Percentiles rank a stretch among this genome's conserved stretches.
These are phyloP conservation scores for Phytophthora palmivora DNA, from an alignment of 352 stramenopile genomes.

Conservation along the genomic window DNA sequence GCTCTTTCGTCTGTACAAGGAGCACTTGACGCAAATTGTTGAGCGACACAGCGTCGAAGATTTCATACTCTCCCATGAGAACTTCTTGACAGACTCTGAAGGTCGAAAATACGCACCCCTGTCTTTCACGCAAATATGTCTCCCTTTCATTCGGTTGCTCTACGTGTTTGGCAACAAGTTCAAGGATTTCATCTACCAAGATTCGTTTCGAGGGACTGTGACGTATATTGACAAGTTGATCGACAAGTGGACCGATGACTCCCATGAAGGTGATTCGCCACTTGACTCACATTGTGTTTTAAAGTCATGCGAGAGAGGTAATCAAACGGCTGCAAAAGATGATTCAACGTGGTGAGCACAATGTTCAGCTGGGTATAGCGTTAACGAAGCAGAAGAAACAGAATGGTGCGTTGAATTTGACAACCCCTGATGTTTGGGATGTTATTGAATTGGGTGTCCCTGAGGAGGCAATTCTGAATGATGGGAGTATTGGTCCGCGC, in stretches of 20 bases:
- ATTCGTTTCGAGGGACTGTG: constrained; percentile 37
- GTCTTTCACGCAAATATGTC: constrained; percentile 48
- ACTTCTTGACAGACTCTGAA: constrained; percentile 31
- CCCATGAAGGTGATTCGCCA: constrained; percentile 1
- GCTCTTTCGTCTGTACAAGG: constrained; percentile 38
- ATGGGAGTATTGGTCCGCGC: constrained; percentile 40
- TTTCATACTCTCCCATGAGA: constrained; percentile 2
- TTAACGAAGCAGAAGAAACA: constrained; percentile 11
- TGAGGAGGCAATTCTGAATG: constrained; percentile 16
- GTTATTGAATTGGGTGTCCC: constrained; percentile 37
- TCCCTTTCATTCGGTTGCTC: constrained; percentile 47
- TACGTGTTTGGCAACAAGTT: constrained; percentile 58
- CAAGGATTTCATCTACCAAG: constrained; percentile 51
- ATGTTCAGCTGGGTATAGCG: constrained; percentile 14
- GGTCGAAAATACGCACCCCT: constrained; percentile 42
- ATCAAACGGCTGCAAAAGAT: constrained; percentile 40
- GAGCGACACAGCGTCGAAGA: constrained; percentile 43
- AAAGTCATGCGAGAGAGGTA: constrained; percentile 36
- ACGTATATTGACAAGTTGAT: constrained; percentile 34
- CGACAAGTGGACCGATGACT: constrained; percentile 29
- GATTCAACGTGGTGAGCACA: constrained; percentile 27
- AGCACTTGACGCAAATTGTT: constrained; percentile 42
- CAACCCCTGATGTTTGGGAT: constrained; percentile 30
- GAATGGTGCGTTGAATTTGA: constrained; percentile 2
- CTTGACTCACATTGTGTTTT: constrained; percentile 46